A percentile compares a stretch with the other conserved stretches of the same genome.
Evolutionary conservation across 1,139 yeast genomes (phyloP).

Genomic region (Blastobotrys serpentis): DNA sequence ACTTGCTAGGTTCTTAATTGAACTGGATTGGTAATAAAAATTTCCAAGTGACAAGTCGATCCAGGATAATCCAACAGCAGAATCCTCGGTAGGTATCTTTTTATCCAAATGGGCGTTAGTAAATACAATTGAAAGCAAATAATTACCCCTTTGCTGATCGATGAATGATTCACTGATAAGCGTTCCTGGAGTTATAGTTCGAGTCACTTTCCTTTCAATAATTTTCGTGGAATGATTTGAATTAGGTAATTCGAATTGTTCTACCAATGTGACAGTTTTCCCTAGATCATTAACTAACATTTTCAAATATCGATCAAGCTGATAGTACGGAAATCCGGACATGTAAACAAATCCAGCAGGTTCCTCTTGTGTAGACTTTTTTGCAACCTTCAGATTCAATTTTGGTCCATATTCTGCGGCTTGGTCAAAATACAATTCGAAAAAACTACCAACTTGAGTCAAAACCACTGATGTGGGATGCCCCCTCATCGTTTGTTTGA

Average conservation of each 20-base stretch:
- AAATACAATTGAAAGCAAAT: slow-evolving; percentile 54
- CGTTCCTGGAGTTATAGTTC: slow-evolving; percentile 92
- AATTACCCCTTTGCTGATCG: slow-evolving; percentile 70
- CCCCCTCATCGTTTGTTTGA: slow-evolving; percentile 47
- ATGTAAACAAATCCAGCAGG: slow-evolving; percentile 55
- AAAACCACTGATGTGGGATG: slow-evolving; percentile 72
- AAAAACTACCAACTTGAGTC: slow-evolving; percentile 88
- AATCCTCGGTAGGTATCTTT: slow-evolving; percentile 36
- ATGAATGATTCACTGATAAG: slow-evolving; percentile 82
- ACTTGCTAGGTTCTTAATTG: slow-evolving; percentile 52
- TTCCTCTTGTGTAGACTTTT: slow-evolving; percentile 42
- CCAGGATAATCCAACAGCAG: slow-evolving; percentile 77
- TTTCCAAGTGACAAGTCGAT: slow-evolving; percentile 84
- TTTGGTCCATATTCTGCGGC: slow-evolving; percentile 72
- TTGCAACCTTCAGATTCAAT: slow-evolving; percentile 62
- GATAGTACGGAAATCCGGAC: slow-evolving; percentile 86
- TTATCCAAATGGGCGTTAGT: slow-evolving; percentile 24
- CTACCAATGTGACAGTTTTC: slow-evolving; percentile 75
- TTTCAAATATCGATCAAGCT: slow-evolving; percentile 70
- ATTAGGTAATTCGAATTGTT: slow-evolving; percentile 48
- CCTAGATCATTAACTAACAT: slow-evolving; percentile 67
- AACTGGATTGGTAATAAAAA: slow-evolving; percentile 64
- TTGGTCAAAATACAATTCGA: slow-evolving; percentile 81
- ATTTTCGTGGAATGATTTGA: slow-evolving; percentile 2
- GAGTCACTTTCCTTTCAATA: slow-evolving; percentile 57